phyloP scores from a whole-genome alignment of 371 early-diverging fungal species.

The Rhizopus stolonifer region DNA sequence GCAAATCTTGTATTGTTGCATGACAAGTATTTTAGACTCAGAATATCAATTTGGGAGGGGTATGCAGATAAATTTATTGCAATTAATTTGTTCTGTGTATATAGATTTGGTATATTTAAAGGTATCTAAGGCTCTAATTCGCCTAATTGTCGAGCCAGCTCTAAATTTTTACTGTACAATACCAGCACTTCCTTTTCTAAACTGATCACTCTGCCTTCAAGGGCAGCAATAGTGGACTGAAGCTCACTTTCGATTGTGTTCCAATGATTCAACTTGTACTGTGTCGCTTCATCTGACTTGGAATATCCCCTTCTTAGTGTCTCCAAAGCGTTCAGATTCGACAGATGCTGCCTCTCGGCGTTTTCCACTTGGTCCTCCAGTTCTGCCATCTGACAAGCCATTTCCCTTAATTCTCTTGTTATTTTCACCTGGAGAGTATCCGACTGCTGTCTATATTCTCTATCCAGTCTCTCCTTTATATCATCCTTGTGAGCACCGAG shows the following conservation, averaged over 20 bases:
- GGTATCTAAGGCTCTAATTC: slow-evolving; percentile 21
- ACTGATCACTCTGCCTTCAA: slow-evolving; percentile 2
- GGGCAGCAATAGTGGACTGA: neutral
- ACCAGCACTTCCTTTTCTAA: slow-evolving; percentile 22
- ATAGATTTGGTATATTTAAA: too few relatives aligned
- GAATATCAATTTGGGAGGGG: too few relatives aligned
- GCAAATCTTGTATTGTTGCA: too few relatives aligned
- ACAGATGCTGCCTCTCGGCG: slow-evolving; percentile 10
- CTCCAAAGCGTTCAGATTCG: neutral
- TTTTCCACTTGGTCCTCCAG: slow-evolving; percentile 22
- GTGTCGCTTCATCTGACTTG: neutral
- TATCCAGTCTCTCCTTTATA: neutral
- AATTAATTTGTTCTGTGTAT: too few relatives aligned
- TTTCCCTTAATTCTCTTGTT: slow-evolving; percentile 21
- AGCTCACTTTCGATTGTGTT: slow-evolving; percentile 3
- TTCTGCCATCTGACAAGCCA: slow-evolving; percentile 18
- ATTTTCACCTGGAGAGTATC: slow-evolving; percentile 13
- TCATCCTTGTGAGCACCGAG: slow-evolving; percentile 5
- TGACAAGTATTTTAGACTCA: too few relatives aligned
- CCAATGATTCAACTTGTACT: neutral
- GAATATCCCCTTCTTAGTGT: neutral
- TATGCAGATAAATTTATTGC: too few relatives aligned
- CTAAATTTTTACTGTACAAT: slow-evolving; percentile 23
- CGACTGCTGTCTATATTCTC: neutral
- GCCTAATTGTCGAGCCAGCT: slow-evolving; percentile 23